These are phyloP conservation scores for Botrytis pseudocinerea DNA, from an alignment of 2,329 filamentous ascomycete species.

Conservation along the genomic window DNA sequence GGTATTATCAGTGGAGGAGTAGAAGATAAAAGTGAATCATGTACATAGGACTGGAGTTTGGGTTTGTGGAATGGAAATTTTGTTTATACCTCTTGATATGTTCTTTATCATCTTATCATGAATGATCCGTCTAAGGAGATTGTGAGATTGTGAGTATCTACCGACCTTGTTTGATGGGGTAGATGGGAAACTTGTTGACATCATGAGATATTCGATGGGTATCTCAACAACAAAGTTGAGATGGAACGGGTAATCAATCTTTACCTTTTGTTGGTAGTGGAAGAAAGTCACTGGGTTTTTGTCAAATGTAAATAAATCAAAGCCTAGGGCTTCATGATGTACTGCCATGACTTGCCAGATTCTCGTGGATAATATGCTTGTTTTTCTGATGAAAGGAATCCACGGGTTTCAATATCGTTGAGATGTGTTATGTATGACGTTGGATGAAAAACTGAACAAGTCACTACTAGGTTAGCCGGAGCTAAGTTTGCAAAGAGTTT, in stretches of 20 bases:
- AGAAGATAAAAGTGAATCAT: neutral
- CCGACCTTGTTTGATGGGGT: neutral
- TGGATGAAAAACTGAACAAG: neutral
- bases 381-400: neutral
- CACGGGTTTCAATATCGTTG: neutral
- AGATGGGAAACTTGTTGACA: neutral
- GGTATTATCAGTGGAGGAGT: neutral
- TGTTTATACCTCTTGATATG: neutral
- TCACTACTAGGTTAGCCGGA: neutral
- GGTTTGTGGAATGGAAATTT: neutral
- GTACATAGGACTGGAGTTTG: neutral
- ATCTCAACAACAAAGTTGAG: neutral
- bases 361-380: neutral
- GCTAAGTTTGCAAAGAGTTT: neutral
- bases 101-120: neutral
- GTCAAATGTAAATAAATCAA: neutral
- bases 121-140: neutral
- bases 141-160: neutral
- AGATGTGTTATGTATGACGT: neutral
- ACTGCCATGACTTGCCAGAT: neutral
- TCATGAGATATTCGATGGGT: neutral
- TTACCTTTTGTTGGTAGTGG: neutral
- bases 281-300: neutral
- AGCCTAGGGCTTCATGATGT: neutral
- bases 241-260: no score